These are phyloP conservation scores for Elongisporangium undulatum DNA, from an alignment of 352 stramenopile species.

Conservation along the genomic window DNA sequence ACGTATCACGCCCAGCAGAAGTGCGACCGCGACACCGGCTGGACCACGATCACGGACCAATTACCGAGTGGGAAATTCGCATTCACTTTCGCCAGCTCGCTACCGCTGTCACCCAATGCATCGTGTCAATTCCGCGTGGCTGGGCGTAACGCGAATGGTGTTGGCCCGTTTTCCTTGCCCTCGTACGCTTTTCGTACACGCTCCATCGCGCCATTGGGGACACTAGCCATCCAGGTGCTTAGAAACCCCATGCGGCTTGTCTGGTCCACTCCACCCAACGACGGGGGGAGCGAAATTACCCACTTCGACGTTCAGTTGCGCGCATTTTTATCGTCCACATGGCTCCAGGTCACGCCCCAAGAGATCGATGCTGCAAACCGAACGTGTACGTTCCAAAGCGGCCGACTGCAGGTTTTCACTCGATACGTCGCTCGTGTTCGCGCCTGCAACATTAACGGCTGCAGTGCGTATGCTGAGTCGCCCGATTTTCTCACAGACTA, in stretches of 20 bases:
- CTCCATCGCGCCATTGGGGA: conserved; percentile 15
- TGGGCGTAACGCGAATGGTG: conserved; percentile 42
- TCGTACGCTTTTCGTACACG: conserved; percentile 31
- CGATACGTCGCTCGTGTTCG: conserved; percentile 35
- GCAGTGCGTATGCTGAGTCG: conserved; percentile 20
- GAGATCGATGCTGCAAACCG: conserved; percentile 3
- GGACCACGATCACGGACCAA: conserved; percentile 26
- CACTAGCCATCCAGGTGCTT: conserved; percentile 11
- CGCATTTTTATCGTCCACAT: conserved; percentile 30
- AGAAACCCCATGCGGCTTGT: conserved; percentile 23
- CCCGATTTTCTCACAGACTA: conserved; percentile 36
- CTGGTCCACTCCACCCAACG: conserved; percentile 25
- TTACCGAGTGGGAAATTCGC: conserved; percentile 14
- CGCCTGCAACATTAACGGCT: conserved; percentile 20
- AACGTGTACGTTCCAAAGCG: conserved; percentile 3
- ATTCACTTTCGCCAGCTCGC: conserved; percentile 26
- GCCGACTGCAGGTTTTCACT: conserved; percentile 24
- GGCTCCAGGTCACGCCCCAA: conserved; percentile 16
- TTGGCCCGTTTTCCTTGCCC: conserved; percentile 39
- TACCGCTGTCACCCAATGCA: conserved; percentile 26
- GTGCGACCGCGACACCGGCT: conserved; percentile 41
- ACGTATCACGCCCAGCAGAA: conserved; percentile 45
- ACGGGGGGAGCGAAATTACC: conserved; percentile 19
- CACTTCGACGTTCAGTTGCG: conserved; percentile 50
- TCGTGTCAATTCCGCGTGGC: conserved; percentile 51